Conservation (phyloP, 306 rosid species). For the Vigna radiata region DNA sequence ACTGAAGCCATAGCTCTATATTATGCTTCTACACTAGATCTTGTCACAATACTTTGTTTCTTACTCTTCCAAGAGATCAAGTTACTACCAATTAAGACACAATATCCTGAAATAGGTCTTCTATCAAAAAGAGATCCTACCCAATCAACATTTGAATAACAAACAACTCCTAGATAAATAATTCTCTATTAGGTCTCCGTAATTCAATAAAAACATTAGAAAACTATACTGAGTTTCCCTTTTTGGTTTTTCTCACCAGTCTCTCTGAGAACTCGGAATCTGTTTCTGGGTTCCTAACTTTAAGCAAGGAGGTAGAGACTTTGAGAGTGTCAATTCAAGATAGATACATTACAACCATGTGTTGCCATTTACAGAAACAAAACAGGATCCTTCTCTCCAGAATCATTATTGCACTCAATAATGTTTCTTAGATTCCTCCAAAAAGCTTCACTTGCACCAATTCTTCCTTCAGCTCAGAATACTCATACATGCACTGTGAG, state of each 20-base stretch:
- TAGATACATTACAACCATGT: constrained; percentile 5
- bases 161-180: neutral
- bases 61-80: too few species aligned
- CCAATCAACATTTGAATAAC: too few species aligned
- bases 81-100: too few species aligned
- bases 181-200: neutral
- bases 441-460: neutral
- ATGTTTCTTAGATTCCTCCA: constrained; percentile 1
- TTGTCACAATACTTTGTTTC: too few species aligned
- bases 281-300: neutral
- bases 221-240: neutral
- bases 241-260: neutral
- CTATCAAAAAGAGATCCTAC: too few species aligned
- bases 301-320: constrained; percentile 8
- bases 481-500: neutral
- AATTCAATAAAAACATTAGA: neutral
- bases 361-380: constrained; percentile 16
- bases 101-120: too few species aligned
- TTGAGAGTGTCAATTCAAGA: constrained; percentile 13
- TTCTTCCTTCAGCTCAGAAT: constrained; percentile 15
- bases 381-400: constrained; percentile 15
- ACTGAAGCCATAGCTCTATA: too few species aligned
- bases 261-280: neutral
- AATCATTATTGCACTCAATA: constrained; percentile 10
- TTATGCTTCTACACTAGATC: too few species aligned